phyloP scores from a whole-genome alignment of 2,329 filamentous ascomycete genomes.

The Pseudogymnoascus sp. region DNA sequence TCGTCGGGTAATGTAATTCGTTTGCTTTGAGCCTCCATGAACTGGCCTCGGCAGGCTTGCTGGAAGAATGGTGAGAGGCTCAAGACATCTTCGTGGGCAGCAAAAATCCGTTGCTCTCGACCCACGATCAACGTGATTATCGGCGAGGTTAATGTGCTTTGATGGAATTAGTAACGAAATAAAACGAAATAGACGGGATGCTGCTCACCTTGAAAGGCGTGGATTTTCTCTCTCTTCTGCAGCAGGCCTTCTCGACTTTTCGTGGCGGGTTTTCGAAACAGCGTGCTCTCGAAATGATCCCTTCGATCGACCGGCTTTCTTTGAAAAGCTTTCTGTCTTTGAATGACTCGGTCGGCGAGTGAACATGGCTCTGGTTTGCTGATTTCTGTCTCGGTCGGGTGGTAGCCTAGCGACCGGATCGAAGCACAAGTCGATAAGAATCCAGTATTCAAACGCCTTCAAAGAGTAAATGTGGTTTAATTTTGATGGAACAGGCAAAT shows the following conservation, averaged over 20 bases:
- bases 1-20: constrained; percentile 76
- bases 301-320: constrained; percentile 21
- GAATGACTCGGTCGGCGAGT: constrained; percentile 17
- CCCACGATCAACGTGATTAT: constrained; percentile 78
- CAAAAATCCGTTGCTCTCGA: constrained; percentile 78
- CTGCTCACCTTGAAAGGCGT: constrained; percentile 21
- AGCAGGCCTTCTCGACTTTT: constrained; percentile 23
- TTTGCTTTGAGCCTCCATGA: constrained; percentile 54
- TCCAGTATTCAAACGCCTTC: constrained; percentile 3
- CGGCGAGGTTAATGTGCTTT: constrained; percentile 52
- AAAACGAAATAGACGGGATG: not conserved
- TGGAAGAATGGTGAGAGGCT: constrained; percentile 73
- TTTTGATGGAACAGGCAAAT: constrained; percentile 1
- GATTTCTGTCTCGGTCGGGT: constrained; percentile 3
- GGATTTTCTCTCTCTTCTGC: constrained; percentile 19
- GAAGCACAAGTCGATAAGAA: not conserved
- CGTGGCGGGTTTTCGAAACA: constrained; percentile 28
- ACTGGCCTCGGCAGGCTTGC: constrained; percentile 53
- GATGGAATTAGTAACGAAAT: not conserved
- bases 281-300: constrained; percentile 30
- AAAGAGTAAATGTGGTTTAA: not conserved
- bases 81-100: constrained; percentile 82
- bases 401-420: constrained; percentile 2
- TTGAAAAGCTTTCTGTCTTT: constrained; percentile 28
- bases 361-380: constrained; percentile 15